These are phyloP conservation scores for Drechslerella dactyloides DNA, from an alignment of 2,329 filamentous ascomycete species.

Conservation along the genomic window DNA sequence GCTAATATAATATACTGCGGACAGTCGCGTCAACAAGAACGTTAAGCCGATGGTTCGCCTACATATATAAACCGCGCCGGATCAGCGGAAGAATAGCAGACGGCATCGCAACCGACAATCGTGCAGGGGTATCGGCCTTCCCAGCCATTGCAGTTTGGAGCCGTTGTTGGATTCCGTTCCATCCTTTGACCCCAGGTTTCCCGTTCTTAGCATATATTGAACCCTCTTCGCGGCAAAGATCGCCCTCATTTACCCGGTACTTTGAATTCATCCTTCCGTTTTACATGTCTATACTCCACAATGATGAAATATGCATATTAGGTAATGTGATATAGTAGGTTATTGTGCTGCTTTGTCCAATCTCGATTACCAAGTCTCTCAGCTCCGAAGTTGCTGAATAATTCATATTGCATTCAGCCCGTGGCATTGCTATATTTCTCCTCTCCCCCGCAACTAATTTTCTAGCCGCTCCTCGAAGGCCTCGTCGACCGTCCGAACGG, in stretches of 20 bases:
- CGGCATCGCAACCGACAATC: too few species aligned
- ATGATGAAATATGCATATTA: too few species aligned
- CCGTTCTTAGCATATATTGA: background rate
- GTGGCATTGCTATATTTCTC: background rate
- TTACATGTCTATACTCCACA: background rate
- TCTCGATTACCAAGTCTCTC: too few species aligned
- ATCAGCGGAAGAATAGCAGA: too few species aligned
- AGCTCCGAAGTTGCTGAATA: too few species aligned
- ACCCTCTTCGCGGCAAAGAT: background rate
- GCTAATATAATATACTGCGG: too few species aligned
- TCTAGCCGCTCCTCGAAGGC: conserved; percentile 3
- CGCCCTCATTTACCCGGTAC: background rate
- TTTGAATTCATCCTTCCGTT: background rate
- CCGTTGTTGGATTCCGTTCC: background rate
- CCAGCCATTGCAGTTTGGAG: too few species aligned
- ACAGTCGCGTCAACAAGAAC: too few species aligned
- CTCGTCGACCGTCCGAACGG: conserved; percentile 20
- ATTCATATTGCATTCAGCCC: background rate
- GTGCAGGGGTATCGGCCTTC: too few species aligned
- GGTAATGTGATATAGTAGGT: too few species aligned
- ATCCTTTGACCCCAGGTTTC: background rate
- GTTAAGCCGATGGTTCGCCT: too few species aligned
- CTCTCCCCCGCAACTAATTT: conserved; percentile 1
- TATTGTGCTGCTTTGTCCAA: conserved; percentile 2
- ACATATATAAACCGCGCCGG: too few species aligned